Conservation (phyloP, 192 early-diverging fungal species). For the Coemansia sp. region DNA sequence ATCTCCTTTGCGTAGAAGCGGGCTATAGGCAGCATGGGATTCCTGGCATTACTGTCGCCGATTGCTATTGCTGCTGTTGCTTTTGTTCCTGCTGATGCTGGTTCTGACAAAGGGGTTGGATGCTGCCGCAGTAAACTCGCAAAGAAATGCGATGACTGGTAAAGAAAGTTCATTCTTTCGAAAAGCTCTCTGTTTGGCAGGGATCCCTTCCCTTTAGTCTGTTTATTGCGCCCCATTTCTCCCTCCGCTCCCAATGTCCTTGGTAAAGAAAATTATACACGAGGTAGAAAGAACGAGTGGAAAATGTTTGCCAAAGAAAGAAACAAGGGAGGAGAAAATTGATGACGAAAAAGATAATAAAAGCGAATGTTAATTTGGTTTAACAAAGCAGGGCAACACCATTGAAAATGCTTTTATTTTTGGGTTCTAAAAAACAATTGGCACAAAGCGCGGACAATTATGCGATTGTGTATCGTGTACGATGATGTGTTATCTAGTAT, state of each 20-base stretch:
- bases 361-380: neutral
- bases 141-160: slow-evolving; percentile 43
- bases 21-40: slow-evolving; percentile 24
- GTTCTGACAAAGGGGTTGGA: neutral
- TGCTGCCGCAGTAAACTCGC: slow-evolving; percentile 8
- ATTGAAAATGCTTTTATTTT: neutral
- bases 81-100: neutral
- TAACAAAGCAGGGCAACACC: neutral
- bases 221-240: slow-evolving; percentile 9
- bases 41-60: neutral
- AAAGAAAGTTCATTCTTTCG: slow-evolving; percentile 52
- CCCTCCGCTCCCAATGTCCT: neutral
- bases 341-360: neutral
- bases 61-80: slow-evolving; percentile 6
- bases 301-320: neutral
- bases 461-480: neutral
- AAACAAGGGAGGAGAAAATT: neutral
- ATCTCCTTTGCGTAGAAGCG: slow-evolving; percentile 49
- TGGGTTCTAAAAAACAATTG: neutral
- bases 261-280: neutral
- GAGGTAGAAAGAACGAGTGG: neutral
- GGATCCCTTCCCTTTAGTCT: slow-evolving; percentile 9
- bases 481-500: neutral
- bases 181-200: slow-evolving; percentile 48
- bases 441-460: neutral